phyloP scores from a whole-genome alignment of 2,329 filamentous ascomycete genomes.

The Tolypocladium sp. region DNA sequence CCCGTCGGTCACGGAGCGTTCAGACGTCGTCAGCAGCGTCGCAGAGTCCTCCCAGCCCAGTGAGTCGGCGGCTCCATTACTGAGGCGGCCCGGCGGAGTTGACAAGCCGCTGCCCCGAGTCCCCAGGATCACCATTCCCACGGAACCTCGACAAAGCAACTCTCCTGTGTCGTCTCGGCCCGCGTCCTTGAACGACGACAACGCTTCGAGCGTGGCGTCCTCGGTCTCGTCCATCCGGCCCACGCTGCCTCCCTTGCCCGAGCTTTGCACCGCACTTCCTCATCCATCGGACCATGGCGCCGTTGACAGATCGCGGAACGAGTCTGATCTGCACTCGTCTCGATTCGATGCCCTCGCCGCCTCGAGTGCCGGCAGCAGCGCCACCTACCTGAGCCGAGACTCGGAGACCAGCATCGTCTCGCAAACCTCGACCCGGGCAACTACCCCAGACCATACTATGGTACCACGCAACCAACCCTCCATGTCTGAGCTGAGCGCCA shows the following conservation, averaged over 20 bases:
- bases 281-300: slow-evolving; percentile 37
- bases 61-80: slow-evolving; percentile 25
- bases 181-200: slow-evolving; percentile 31
- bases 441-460: slow-evolving; percentile 63
- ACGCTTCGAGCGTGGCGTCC: slow-evolving; percentile 32
- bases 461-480: slow-evolving; percentile 51
- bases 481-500: slow-evolving; percentile 57
- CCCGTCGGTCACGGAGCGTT: slow-evolving; percentile 22
- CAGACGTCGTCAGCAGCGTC: slow-evolving; percentile 28
- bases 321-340: slow-evolving; percentile 43
- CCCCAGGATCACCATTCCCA: slow-evolving; percentile 42
- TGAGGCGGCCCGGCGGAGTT: slow-evolving; percentile 35
- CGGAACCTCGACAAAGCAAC: slow-evolving; percentile 16
- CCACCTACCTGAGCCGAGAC: slow-evolving; percentile 69
- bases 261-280: slow-evolving; percentile 39
- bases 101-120: slow-evolving; percentile 63
- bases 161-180: slow-evolving; percentile 32
- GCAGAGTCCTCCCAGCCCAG: slow-evolving; percentile 28
- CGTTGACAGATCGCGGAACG: slow-evolving; percentile 34
- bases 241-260: slow-evolving; percentile 46
- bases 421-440: slow-evolving; percentile 76
- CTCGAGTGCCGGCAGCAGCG: slow-evolving; percentile 69
- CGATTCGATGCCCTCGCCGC: slow-evolving; percentile 63
- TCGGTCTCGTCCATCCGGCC: slow-evolving; percentile 39
- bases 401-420: slow-evolving; percentile 76